Conservation (phyloP, 2,329 filamentous ascomycete species). For the Cordyceps tenuipes region DNA sequence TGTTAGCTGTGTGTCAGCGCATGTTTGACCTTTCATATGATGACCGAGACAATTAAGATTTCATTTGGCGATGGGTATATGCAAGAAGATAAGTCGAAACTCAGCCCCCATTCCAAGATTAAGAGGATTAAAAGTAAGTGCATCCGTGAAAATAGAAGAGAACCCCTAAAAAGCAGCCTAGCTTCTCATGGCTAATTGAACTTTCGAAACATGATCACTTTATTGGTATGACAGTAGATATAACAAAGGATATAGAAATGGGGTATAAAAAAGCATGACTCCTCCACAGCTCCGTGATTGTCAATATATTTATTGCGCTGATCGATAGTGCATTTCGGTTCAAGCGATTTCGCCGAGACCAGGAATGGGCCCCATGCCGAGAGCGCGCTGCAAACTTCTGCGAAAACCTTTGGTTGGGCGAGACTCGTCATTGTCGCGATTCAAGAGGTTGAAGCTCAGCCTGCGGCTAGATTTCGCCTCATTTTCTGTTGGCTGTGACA, state of each 20-base stretch:
- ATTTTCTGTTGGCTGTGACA: constrained; percentile 15
- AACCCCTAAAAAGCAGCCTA: neutral
- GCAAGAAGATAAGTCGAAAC: neutral
- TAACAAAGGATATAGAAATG: neutral
- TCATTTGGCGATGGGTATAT: constrained; percentile 10
- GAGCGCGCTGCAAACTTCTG: constrained; percentile 37
- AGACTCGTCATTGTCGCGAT: constrained; percentile 27
- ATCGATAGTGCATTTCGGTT: neutral
- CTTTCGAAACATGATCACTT: neutral
- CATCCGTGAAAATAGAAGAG: neutral
- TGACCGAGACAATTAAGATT: neutral
- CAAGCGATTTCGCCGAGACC: constrained; percentile 11
- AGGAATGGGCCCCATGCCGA: constrained; percentile 28
- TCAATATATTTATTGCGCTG: neutral
- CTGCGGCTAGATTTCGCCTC: constrained; percentile 28
- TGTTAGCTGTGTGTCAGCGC: too few relatives aligned
- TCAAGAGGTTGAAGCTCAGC: constrained; percentile 40
- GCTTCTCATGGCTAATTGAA: neutral
- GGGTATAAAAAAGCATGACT: neutral
- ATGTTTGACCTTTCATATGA: neutral
- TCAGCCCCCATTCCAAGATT: neutral
- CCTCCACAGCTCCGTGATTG: neutral
- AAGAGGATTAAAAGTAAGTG: neutral
- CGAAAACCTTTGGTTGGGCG: constrained; percentile 33
- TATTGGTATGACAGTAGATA: neutral